These are phyloP conservation scores for Plasmodium coatneyi DNA, from an alignment of 169 alveolate genomes.

Conservation along the genomic window DNA sequence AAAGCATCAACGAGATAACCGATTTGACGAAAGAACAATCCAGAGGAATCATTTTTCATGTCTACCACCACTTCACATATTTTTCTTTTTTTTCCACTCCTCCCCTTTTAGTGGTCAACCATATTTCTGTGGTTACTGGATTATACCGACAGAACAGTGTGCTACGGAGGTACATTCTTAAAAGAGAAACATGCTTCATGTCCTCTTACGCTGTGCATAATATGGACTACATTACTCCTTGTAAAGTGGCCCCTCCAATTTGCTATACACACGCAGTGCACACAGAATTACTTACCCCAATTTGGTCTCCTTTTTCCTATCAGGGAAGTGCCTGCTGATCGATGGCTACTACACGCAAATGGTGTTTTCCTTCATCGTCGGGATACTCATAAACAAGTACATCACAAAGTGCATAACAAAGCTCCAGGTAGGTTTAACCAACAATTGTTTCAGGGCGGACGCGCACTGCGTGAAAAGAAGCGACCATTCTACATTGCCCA, in stretches of 20 bases:
- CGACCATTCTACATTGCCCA: background rate
- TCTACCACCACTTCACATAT: background rate
- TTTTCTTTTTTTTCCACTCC: background rate
- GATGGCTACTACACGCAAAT: constrained; percentile 79
- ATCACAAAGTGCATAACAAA: constrained; percentile 69
- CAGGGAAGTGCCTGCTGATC: constrained; percentile 60
- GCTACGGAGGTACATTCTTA: constrained; percentile 34
- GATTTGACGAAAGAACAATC: background rate
- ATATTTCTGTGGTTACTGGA: constrained; percentile 78
- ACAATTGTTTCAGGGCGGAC: background rate
- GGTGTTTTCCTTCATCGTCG: constrained; percentile 71
- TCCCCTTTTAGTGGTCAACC: constrained; percentile 71
- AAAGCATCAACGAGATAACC: background rate
- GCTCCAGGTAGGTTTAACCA: constrained; percentile 40
- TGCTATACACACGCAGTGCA: background rate
- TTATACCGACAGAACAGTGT: constrained; percentile 75
- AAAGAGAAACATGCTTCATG: background rate
- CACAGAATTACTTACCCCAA: background rate
- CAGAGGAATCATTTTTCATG: background rate
- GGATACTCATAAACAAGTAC: constrained; percentile 57
- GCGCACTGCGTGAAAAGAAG: background rate
- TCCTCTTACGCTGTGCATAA: background rate
- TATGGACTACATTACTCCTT: background rate
- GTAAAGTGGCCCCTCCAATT: background rate
- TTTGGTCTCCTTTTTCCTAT: background rate